Evolutionary conservation across 352 stramenopile genomes (phyloP), one percentile per base, ranked within the genome.

Genomic region (Aphanomyces astaci): DNA sequence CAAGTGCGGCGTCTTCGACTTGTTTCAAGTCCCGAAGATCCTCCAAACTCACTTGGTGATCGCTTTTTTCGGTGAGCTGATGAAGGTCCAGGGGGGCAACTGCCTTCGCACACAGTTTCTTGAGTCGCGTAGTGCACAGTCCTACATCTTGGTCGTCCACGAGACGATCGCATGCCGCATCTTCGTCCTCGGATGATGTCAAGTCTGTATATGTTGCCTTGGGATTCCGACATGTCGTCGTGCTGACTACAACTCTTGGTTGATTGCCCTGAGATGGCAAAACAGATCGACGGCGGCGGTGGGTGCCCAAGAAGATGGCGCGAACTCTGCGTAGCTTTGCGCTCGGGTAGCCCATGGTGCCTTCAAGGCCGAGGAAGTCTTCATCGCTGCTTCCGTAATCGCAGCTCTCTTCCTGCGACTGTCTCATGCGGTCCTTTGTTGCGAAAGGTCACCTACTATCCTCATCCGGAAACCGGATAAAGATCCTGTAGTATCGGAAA

Each of bases 171-270:
- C 49, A 25, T 33, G 56, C 31, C 36, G 56, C 49, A 31, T 64
- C 60, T 33, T 59, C 51, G 11, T 68, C 62, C 4, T 68, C 62
- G 1, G 62, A 68, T 22, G 62, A 59, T 24, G 62, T 68, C 22
- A 28, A 59, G 15, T 66, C 40, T 9, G 32, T 32, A 3, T 17
- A 49, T 31, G 43, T 13, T 43, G 11, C 7, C 30, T 49, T 30
- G 27, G 27, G 2, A 39, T 19, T 17, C 15, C 32, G 1, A 25
- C 4, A 10, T 22, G 19, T 45, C 19, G 17, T 68, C 48, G 30
- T 24, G 22, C 19, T 28, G 19, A 27, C 46, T 24, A 9, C 45
- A 4, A 25, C 45, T 24, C 22, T 39, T 32, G 11, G 22, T 39
- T 7, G 24, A 31, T 25, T 55, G 48, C 22, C n/a, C 1, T 55